A percentile compares a stretch with the other conserved stretches of the same genome.
Conservation (phyloP, 2,329 filamentous ascomycete genomes). For the Microcyclosporella mali region DNA sequence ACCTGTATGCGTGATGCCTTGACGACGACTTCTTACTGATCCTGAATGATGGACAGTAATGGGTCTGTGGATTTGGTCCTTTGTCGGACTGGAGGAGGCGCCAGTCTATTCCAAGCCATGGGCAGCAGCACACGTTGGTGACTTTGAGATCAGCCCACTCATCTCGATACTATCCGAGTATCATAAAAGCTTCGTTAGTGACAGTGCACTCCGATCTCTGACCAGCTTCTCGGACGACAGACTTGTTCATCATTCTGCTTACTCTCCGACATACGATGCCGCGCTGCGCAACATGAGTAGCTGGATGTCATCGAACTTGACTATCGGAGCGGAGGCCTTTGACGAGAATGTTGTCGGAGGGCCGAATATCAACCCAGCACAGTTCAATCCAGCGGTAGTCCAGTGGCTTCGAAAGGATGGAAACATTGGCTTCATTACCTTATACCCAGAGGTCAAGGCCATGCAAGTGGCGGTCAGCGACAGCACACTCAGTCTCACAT, state of each 20-base stretch:
- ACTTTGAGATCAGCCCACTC: slow-evolving; percentile 54
- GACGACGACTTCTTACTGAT: too few species aligned
- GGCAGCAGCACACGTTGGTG: slow-evolving; percentile 53
- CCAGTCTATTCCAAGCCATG: slow-evolving; percentile 38
- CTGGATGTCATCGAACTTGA: slow-evolving; percentile 52
- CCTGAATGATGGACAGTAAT: slow-evolving; percentile 40
- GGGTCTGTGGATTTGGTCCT: slow-evolving; percentile 53
- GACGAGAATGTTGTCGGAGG: slow-evolving; percentile 53
- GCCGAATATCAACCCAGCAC: slow-evolving; percentile 44
- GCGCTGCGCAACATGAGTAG: slow-evolving; percentile 53
- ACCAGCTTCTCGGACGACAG: slow-evolving; percentile 49
- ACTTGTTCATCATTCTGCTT: slow-evolving; percentile 48
- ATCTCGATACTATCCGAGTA: slow-evolving; percentile 50
- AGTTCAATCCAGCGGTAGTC: slow-evolving; percentile 55
- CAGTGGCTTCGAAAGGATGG: slow-evolving; percentile 45
- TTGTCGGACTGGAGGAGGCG: slow-evolving; percentile 45
- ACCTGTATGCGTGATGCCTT: too few species aligned
- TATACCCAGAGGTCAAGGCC: slow-evolving; percentile 25
- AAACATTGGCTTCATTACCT: slow-evolving; percentile 16
- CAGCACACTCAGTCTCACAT: slow-evolving; percentile 44
- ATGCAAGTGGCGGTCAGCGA: slow-evolving; percentile 10
- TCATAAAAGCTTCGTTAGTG: slow-evolving; percentile 45
- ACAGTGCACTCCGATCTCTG: slow-evolving; percentile 36
- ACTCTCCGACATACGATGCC: slow-evolving; percentile 54
- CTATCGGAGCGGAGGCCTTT: slow-evolving; percentile 56